A percentile compares a stretch with the other conserved stretches of the same genome.
Conservation (phyloP, 2,329 filamentous ascomycete genomes). For the Fusarium verticillioides region DNA sequence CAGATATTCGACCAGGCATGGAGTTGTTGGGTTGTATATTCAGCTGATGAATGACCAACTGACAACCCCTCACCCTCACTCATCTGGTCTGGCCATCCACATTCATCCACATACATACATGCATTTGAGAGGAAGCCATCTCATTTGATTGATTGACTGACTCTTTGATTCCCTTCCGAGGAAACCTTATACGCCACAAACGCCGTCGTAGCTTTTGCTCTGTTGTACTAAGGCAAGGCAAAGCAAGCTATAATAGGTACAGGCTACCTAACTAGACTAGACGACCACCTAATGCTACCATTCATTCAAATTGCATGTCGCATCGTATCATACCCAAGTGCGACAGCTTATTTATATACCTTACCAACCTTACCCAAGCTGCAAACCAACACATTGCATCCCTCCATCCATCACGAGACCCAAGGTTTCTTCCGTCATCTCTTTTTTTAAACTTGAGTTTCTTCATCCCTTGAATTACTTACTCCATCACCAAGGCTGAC, state of each 20-base stretch:
- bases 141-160: not conserved
- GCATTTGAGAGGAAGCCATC: not conserved
- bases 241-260: not conserved
- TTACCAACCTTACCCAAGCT: not conserved
- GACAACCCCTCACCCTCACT: conserved; percentile 27
- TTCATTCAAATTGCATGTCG: conserved; percentile 8
- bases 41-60: not conserved
- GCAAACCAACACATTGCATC: not conserved
- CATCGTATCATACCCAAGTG: conserved; percentile 7
- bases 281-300: not conserved
- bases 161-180: conserved; percentile 4
- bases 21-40: conserved; percentile 1
- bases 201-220: not conserved
- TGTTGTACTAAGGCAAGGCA: not conserved
- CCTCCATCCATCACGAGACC: not conserved
- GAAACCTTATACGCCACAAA: conserved; percentile 26
- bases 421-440: conserved; percentile 14
- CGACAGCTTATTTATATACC: not conserved
- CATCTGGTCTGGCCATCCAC: conserved; percentile 2
- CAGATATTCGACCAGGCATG: not conserved
- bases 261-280: not conserved
- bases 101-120: not conserved
- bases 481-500: not conserved
- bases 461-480: not conserved
- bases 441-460: not conserved